Evolutionary conservation across 108 stramenopile species (phyloP).

Genomic region (Discostella stelligeroides): DNA sequence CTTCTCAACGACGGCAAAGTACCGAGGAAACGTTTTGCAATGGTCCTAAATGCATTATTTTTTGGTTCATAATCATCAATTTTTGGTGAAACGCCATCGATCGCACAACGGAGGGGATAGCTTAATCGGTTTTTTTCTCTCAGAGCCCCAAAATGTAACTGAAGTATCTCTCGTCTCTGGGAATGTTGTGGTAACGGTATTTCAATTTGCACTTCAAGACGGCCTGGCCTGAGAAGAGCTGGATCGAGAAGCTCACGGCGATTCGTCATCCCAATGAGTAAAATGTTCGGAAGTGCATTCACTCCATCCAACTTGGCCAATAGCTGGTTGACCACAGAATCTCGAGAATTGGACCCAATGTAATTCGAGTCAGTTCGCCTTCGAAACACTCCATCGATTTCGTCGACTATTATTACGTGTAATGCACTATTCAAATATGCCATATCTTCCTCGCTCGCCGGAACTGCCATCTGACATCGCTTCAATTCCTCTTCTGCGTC

Average conservation of each 20-base stretch:
- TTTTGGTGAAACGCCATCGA: constrained; percentile 59
- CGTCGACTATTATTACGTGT: constrained; percentile 86
- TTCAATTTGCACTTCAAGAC: constrained; percentile 86
- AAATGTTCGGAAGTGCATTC: constrained; percentile 71
- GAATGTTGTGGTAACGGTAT: constrained; percentile 66
- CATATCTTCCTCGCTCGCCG: constrained; percentile 51
- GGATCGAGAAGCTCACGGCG: constrained; percentile 78
- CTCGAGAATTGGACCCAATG: constrained; percentile 64
- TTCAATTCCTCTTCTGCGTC: constrained; percentile 87
- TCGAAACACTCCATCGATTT: constrained; percentile 85
- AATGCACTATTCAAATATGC: constrained; percentile 61
- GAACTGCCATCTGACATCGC: constrained; percentile 41
- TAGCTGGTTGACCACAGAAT: constrained; percentile 82
- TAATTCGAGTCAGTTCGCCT: constrained; percentile 65
- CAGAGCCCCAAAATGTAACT: constrained; percentile 76
- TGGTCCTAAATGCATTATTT: constrained; percentile 17
- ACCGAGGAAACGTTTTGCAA: constrained; percentile 17
- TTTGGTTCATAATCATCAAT: neutral
- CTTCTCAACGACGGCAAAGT: constrained; percentile 20
- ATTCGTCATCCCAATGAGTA: constrained; percentile 88
- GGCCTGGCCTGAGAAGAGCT: constrained; percentile 80
- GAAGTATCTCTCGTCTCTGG: constrained; percentile 57
- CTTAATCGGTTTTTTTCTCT: constrained; percentile 67
- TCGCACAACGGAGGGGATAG: constrained; percentile 70
- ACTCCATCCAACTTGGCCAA: constrained; percentile 86